phyloP scores from a whole-genome alignment of 2,329 filamentous ascomycete species.

The Ceratocystiopsis minuta region DNA sequence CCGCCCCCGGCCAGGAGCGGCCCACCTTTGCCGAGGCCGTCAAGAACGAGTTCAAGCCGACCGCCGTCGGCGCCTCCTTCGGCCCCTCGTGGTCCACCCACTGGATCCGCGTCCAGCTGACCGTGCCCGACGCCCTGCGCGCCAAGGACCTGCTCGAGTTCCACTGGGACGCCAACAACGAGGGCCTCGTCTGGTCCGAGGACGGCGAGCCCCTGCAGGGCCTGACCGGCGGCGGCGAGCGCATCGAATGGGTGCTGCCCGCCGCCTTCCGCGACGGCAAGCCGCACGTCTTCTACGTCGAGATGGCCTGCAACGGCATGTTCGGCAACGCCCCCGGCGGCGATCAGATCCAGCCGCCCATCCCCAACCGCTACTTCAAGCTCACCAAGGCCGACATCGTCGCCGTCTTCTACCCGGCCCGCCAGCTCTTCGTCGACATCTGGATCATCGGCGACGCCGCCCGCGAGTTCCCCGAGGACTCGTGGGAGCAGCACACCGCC shows the following conservation, averaged over 20 bases:
- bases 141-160: conserved; percentile 77
- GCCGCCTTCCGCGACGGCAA: conserved; percentile 66
- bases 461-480: conserved; percentile 73
- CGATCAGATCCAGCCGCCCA: conserved; percentile 74
- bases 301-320: conserved; percentile 98
- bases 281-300: conserved; percentile 79
- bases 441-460: conserved; percentile 94
- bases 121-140: conserved; percentile 52
- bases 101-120: conserved; percentile 80
- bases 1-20: conserved; percentile 58
- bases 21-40: conserved; percentile 75
- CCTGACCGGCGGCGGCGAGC: conserved; percentile 74
- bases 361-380: conserved; percentile 65
- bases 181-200: conserved; percentile 85
- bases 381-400: conserved; percentile 69
- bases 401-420: conserved; percentile 70
- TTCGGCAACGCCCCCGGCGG: conserved; percentile 77
- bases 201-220: conserved; percentile 84
- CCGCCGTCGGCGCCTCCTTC: conserved; percentile 60
- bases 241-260: conserved; percentile 82
- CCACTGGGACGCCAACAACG: conserved; percentile 89
- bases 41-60: conserved; percentile 55
- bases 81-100: conserved; percentile 95
- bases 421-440: conserved; percentile 74
- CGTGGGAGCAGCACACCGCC: conserved; percentile 77